Percentiles rank a stretch among this genome's conserved stretches.
These are phyloP conservation scores for Russula ochroleuca DNA, from an alignment of 768 basidiomycete species.

Conservation along the genomic window DNA sequence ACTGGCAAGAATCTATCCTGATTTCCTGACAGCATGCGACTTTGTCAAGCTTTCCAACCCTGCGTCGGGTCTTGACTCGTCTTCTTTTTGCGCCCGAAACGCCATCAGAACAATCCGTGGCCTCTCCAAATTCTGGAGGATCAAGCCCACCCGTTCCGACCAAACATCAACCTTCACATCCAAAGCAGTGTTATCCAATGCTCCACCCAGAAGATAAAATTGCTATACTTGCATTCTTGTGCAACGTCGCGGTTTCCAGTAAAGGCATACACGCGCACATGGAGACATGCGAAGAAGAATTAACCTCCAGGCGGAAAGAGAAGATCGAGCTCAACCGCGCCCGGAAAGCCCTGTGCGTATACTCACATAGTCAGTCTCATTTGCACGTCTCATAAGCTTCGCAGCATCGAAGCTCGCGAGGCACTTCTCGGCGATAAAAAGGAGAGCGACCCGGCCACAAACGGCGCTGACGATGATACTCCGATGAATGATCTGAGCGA, in stretches of 20 bases:
- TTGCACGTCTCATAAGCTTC: conserved; percentile 20
- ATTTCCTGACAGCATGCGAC: conserved; percentile 60
- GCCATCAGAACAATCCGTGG: conserved; percentile 40
- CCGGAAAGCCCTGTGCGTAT: conserved; percentile 80
- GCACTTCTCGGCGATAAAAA: conserved; percentile 52
- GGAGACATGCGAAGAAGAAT: conserved; percentile 83
- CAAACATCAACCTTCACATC: conserved; percentile 45
- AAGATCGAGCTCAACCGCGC: conserved; percentile 91
- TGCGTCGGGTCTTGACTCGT: conserved; percentile 66
- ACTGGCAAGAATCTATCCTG: not conserved
- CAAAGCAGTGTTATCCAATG: conserved; percentile 65
- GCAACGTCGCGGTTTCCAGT: conserved; percentile 84
- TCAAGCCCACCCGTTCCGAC: conserved; percentile 45
- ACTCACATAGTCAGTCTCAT: conserved; percentile 5
- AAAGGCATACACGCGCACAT: conserved; percentile 84
- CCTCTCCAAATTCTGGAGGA: conserved; percentile 43
- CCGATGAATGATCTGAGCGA: conserved; percentile 65
- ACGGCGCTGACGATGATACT: conserved; percentile 50
- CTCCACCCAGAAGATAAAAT: conserved; percentile 78
- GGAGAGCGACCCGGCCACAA: conserved; percentile 36
- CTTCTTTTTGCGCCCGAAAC: conserved; percentile 66
- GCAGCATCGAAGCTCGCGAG: conserved; percentile 71
- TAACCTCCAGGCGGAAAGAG: conserved; percentile 92
- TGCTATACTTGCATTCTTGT: conserved; percentile 81
- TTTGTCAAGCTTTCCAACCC: conserved; percentile 61